Evolutionary conservation across 129 eudicot species (phyloP), one percentile per base, ranked within the genome.

Genomic region (Deinandra increscens): DNA sequence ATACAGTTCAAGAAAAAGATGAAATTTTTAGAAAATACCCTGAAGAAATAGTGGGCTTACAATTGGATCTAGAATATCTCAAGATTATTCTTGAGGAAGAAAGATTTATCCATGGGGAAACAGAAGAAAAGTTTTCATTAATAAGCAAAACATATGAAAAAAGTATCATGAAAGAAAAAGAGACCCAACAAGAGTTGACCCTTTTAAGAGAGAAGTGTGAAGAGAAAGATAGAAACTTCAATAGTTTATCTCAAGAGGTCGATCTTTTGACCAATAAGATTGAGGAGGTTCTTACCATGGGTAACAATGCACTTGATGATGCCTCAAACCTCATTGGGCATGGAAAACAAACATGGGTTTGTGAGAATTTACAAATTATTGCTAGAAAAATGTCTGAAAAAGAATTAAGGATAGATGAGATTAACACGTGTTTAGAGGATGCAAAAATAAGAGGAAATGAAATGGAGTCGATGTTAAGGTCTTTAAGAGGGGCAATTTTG

Each of bases 401-500:
- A 66, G 91, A 91, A 67, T 68, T 81, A 43, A 37, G 73, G 54
- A 88, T 81, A 38, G 89, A 82, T 54, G 89, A 91, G 69, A 87
- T 91, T 22, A 86, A 81, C 45, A 31, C 60, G 4, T 82, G 81
- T 68, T 75, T 91, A 53, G 84, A 91, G 64, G 86, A 86, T 73
- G 96, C 96, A 46, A 76, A 80, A 41, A 64, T 36, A 31, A 80
- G 70, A 76, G 78, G 82, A 68, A 75, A 76, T 68, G 91, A 88
- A 73, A 68, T 88, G 89, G 97, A 91, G 64, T 67, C 64, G 64
- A 88, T 82, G 96, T 67, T 91, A 67, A 82, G 88, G 81, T 86
- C 97, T 49, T 78, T 91, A 50, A 91, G 87, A 83, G 95, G 96
- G 56, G 97, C 96, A 37, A 78, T 84, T 39, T 68, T 91, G 78